Evolutionary conservation across 495 filamentous ascomycete species (phyloP).

Genomic region (Penicillium crystallinum): DNA sequence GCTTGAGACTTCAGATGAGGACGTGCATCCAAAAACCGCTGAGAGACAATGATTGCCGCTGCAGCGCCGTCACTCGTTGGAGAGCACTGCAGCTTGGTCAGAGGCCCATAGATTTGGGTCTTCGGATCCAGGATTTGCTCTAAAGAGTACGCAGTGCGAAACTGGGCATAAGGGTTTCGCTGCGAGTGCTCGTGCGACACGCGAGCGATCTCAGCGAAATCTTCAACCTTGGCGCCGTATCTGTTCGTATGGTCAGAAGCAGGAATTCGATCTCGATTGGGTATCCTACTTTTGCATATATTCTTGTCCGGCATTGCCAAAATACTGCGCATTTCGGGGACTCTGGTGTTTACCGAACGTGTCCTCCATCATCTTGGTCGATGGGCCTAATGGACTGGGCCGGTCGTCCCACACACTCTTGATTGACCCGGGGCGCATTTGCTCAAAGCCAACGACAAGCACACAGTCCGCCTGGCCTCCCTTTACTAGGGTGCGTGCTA

Average conservation of each 20-base stretch:
- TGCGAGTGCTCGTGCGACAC: constrained; percentile 75
- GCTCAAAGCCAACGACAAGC: constrained; percentile 84
- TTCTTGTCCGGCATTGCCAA: constrained; percentile 79
- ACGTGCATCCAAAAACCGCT: constrained; percentile 73
- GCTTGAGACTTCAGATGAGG: constrained; percentile 76
- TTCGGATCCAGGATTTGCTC: constrained; percentile 68
- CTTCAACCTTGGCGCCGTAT: constrained; percentile 63
- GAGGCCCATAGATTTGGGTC: constrained; percentile 69
- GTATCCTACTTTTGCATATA: constrained; percentile 71
- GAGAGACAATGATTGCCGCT: constrained; percentile 80
- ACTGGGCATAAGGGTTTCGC: constrained; percentile 89
- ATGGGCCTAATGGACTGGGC: constrained; percentile 17
- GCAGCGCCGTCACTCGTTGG: constrained; percentile 89
- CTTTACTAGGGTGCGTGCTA: constrained; percentile 65
- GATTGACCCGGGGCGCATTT: constrained; percentile 68
- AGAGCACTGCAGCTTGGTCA: constrained; percentile 73
- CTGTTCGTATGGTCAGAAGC: constrained; percentile 25
- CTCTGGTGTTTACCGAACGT: constrained; percentile 13
- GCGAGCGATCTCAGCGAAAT: constrained; percentile 82
- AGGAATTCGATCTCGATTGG: neutral
- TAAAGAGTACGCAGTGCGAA: constrained; percentile 79
- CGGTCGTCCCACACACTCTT: constrained; percentile 24
- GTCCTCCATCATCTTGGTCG: constrained; percentile 20
- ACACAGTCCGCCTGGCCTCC: constrained; percentile 67
- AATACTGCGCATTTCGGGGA: constrained; percentile 72